Base-by-base conservation (phyloP, 208 protist species). In the Herpetomonas samuelpessoai region DNA sequence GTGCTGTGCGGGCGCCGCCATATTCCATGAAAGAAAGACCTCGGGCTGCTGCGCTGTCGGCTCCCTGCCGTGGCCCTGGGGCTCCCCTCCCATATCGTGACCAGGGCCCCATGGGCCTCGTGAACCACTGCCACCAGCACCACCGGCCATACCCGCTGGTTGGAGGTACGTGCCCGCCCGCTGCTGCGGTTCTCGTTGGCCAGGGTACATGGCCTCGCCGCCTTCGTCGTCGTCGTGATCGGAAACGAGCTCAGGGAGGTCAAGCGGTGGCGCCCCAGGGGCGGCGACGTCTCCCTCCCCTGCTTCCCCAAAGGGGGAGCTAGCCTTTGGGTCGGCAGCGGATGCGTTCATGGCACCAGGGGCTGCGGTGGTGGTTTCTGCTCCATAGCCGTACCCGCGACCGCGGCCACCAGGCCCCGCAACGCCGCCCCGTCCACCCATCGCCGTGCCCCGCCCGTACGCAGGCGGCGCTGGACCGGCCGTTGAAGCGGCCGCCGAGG, bases 11-110 rank as follows among this genome's bases (percentile, higher is more conserved):
- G 35, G 35, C 9, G 14, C 35, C 14, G 35, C 14, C 35, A 41
- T 41, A 14, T 41, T 41, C 35, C 35, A 41, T 14, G 35, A 41
- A 14, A 41, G 35, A 41, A 41, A 14, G 35, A 41, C 35, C 44
- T 44, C 3, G 26, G 19, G 57, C 9, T 61, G 54, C 26, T 55
- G 62, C 21, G 62, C n/a, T 41, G 27, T 44, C 19, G 29, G 35
- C n/a, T n/a, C n/a, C n/a, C n/a, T n/a, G n/a, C n/a, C n/a, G n/a
- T n/a, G n/a, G n/a, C n/a, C n/a, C n/a, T n/a, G n/a, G n/a, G n/a
- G n/a, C n/a, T n/a, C n/a, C n/a, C n/a, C n/a, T n/a, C n/a, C n/a
- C n/a, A n/a, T n/a, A n/a, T n/a, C n/a, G n/a, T n/a, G n/a, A n/a
- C n/a, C n/a, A n/a, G n/a, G n/a, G n/a, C n/a, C n/a, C n/a, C n/a